Evolutionary conservation across 352 stramenopile genomes (phyloP).

Genomic region (Globisporangium barbulae): DNA sequence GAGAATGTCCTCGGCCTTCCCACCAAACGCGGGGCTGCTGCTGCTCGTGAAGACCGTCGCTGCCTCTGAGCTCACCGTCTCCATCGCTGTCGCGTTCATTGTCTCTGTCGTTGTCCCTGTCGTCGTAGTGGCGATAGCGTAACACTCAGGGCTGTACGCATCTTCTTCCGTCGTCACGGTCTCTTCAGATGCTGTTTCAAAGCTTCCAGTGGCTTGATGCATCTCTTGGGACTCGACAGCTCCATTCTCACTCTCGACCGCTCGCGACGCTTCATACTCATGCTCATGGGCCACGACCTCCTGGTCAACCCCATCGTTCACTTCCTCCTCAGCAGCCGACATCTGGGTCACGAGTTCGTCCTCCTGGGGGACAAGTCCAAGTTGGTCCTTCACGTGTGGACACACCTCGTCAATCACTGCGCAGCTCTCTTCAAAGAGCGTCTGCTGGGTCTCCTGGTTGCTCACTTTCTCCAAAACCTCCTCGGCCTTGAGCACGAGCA

Average conservation of each 20-base stretch:
- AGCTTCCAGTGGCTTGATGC: neutral
- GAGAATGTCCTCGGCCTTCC: constrained; percentile 51
- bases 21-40: constrained; percentile 14
- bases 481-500: constrained; percentile 81
- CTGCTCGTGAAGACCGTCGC: neutral
- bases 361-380: constrained; percentile 44
- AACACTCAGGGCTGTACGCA: neutral
- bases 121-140: neutral
- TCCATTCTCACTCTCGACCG: neutral
- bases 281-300: neutral
- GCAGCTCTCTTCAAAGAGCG: constrained; percentile 67
- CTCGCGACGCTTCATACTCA: neutral
- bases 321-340: neutral
- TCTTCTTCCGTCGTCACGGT: neutral
- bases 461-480: constrained; percentile 58
- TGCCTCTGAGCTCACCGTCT: neutral
- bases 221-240: neutral
- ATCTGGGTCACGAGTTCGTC: constrained; percentile 7
- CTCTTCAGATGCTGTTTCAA: neutral
- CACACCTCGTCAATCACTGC: constrained; percentile 70
- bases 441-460: constrained; percentile 37
- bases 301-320: neutral
- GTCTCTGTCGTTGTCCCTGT: neutral
- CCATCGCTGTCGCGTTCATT: neutral
- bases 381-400: constrained; percentile 74